These are phyloP conservation scores for Hyparrhenia diplandra DNA, from an alignment of 176 grass and related monocot species.

Conservation along the genomic window DNA sequence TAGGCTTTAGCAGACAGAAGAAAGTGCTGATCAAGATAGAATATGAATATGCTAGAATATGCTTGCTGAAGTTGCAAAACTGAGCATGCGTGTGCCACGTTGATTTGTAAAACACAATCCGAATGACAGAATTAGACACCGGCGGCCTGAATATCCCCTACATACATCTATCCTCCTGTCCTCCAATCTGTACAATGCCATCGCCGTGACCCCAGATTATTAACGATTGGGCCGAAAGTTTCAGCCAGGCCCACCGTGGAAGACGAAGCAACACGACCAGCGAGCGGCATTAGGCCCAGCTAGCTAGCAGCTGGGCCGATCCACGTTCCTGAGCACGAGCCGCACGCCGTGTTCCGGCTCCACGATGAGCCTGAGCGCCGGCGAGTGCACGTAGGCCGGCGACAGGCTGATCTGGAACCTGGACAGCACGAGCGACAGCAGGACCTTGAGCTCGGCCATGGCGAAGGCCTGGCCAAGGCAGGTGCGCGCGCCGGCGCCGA, in stretches of 20 bases:
- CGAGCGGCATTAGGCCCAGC: background rate
- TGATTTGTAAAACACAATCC: background rate
- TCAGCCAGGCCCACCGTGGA: background rate
- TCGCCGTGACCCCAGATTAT: background rate
- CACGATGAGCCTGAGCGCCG: slow-evolving; percentile 61
- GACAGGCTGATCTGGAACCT: slow-evolving; percentile 60
- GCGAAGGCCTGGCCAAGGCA: slow-evolving; percentile 85
- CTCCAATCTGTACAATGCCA: background rate
- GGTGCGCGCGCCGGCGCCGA: slow-evolving; percentile 78
- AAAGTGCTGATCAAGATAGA: background rate
- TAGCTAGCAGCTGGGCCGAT: background rate
- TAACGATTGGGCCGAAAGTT: background rate
- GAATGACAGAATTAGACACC: background rate
- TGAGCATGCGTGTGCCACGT: background rate
- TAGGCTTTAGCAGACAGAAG: background rate
- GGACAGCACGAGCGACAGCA: slow-evolving; percentile 60
- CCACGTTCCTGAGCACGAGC: slow-evolving; percentile 3
- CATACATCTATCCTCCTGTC: background rate
- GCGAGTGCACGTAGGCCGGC: slow-evolving; percentile 51
- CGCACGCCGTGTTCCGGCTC: slow-evolving; percentile 77
- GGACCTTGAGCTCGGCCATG: slow-evolving; percentile 82
- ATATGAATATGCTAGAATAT: background rate
- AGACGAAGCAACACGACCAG: background rate
- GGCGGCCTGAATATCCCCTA: background rate
- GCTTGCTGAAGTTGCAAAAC: background rate